Percentiles rank a stretch among this genome's conserved stretches.
phyloP scores from a whole-genome alignment of 352 stramenopile species.

The Globisporangium cylindrosporum region DNA sequence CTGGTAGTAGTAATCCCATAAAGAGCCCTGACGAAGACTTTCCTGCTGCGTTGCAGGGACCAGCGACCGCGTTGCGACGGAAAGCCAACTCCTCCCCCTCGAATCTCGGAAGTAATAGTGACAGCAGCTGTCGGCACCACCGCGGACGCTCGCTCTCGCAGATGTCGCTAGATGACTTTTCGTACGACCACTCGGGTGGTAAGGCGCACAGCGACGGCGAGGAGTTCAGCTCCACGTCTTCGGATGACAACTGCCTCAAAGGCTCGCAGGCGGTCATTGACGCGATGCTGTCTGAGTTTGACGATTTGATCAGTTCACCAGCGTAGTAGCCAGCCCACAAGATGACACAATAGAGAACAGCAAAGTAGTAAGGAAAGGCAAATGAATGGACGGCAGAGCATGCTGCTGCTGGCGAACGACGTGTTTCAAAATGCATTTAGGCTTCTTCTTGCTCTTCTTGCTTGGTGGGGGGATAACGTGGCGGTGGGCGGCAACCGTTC shows the following conservation, averaged over 20 bases:
- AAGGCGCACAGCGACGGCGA: conserved; percentile 44
- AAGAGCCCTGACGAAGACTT: background rate
- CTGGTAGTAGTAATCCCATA: background rate
- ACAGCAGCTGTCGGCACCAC: conserved; percentile 8
- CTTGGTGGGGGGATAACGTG: background rate
- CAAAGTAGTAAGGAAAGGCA: background rate
- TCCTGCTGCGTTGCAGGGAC: background rate
- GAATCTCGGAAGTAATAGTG: conserved; percentile 4
- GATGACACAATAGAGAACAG: conserved; percentile 4
- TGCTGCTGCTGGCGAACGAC: conserved; percentile 1
- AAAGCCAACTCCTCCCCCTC: background rate
- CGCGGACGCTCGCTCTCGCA: conserved; percentile 49
- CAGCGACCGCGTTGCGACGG: background rate
- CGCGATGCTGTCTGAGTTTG: conserved; percentile 18
- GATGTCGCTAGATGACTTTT: conserved; percentile 12
- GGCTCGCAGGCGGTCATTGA: conserved; percentile 17
- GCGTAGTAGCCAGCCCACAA: background rate
- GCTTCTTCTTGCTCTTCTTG: background rate
- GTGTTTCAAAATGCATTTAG: background rate
- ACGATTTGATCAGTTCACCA: background rate
- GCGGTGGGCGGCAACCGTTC: background rate
- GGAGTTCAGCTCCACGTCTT: conserved; percentile 38
- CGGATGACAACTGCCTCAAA: conserved; percentile 23
- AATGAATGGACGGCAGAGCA: background rate
- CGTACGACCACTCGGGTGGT: conserved; percentile 22